phyloP scores from a whole-genome alignment of 768 basidiomycete species.

The Megacollybia marginata region DNA sequence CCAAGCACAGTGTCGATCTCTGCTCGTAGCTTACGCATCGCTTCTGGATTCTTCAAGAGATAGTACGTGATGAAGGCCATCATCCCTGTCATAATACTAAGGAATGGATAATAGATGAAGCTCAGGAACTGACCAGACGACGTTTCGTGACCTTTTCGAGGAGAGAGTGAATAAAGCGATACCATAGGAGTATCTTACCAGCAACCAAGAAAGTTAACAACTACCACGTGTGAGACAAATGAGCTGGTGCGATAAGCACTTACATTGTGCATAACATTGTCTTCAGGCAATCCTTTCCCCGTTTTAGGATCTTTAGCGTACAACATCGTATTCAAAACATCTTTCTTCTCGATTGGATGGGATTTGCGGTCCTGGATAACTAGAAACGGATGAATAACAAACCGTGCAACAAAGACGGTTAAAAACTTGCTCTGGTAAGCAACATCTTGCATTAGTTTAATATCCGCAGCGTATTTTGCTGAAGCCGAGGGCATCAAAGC shows the following conservation, averaged over 20 bases:
- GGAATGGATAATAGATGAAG: slow-evolving; percentile 6
- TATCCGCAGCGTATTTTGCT: slow-evolving; percentile 33
- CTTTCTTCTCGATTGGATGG: slow-evolving; percentile 31
- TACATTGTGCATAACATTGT: slow-evolving; percentile 36
- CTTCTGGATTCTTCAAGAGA: slow-evolving; percentile 36
- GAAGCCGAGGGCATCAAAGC: slow-evolving; percentile 25
- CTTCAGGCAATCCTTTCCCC: slow-evolving; percentile 30
- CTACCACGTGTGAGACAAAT: slow-evolving; percentile 10
- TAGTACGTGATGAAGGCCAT: slow-evolving; percentile 36
- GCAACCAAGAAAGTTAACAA: slow-evolving; percentile 45
- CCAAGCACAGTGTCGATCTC: slow-evolving; percentile 42
- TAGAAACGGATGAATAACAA: slow-evolving; percentile 7
- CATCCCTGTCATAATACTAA: slow-evolving; percentile 21
- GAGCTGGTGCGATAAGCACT: slow-evolving; percentile 2
- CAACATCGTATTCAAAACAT: slow-evolving; percentile 40
- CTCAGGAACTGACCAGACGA: too few species aligned
- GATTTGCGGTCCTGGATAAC: slow-evolving; percentile 31
- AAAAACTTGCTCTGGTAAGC: slow-evolving; percentile 28
- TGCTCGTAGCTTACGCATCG: slow-evolving; percentile 34
- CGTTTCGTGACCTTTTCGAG: slow-evolving; percentile 16
- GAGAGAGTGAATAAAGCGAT: neutral
- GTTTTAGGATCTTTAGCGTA: slow-evolving; percentile 36
- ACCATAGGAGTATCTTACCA: slow-evolving; percentile 17
- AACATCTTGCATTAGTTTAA: slow-evolving; percentile 32
- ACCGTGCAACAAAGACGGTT: neutral